Percentiles rank a stretch among this genome's conserved stretches.
phyloP scores from a whole-genome alignment of 805 yeast genomes.

The Myxozyma monticola region DNA sequence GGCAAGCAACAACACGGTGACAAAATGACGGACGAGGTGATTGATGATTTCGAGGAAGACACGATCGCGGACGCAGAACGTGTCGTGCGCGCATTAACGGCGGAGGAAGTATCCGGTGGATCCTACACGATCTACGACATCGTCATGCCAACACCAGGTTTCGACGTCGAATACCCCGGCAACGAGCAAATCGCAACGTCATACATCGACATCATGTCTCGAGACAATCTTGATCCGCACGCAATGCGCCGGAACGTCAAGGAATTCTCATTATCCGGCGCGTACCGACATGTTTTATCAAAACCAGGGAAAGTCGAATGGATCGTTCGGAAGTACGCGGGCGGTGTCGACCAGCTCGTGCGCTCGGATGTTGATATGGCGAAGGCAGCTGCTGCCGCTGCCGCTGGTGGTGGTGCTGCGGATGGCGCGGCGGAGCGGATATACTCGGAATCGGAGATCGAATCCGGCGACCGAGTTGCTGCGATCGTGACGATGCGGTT shows the following conservation, averaged over 20 bases:
- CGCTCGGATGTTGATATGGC: constrained; percentile 70
- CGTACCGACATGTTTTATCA: constrained; percentile 73
- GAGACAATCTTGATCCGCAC: constrained; percentile 79
- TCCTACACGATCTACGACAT: constrained; percentile 74
- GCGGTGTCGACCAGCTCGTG: constrained; percentile 68
- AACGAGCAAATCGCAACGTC: constrained; percentile 50
- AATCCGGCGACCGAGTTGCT: constrained; percentile 55
- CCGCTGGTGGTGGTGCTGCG: background rate
- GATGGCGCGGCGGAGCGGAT: background rate
- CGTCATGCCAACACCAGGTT: constrained; percentile 96
- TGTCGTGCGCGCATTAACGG: constrained; percentile 73
- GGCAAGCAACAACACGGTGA: constrained; percentile 35
- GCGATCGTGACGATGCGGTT: constrained; percentile 73
- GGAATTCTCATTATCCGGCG: constrained; percentile 90
- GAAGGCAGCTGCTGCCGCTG: constrained; percentile 17
- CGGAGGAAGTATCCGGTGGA: constrained; percentile 62
- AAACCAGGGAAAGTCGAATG: constrained; percentile 66
- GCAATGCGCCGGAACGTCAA: constrained; percentile 80
- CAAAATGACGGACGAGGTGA: constrained; percentile 39
- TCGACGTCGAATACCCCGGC: constrained; percentile 81
- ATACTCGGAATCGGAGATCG: constrained; percentile 2
- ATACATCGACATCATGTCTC: constrained; percentile 62
- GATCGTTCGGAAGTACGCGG: constrained; percentile 59
- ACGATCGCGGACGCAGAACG: constrained; percentile 55
- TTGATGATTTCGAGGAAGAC: constrained; percentile 69